Conservation (phyloP, 768 basidiomycete species). For the Macrolepiota albuminosa region DNA sequence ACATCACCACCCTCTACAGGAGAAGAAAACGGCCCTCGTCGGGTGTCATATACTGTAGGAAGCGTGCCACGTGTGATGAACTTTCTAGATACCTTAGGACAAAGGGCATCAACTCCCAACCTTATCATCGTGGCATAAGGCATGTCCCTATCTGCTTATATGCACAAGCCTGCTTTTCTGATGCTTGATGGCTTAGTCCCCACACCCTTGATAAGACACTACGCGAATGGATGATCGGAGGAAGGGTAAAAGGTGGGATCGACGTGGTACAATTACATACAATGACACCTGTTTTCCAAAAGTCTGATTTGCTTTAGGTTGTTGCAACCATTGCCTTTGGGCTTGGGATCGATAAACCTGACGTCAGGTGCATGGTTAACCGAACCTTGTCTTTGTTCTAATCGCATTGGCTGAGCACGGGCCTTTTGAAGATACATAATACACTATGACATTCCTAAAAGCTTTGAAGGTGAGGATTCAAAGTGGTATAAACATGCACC, state of each 20-base stretch:
- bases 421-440: slow-evolving; percentile 54
- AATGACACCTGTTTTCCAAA: background rate
- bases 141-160: slow-evolving; percentile 23
- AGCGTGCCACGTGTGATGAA: slow-evolving; percentile 59
- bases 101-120: slow-evolving; percentile 61
- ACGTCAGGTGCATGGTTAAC: slow-evolving; percentile 49
- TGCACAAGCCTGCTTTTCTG: background rate
- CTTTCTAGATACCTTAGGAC: slow-evolving; percentile 58
- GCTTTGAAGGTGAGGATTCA: slow-evolving; percentile 61
- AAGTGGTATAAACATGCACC: too few species aligned
- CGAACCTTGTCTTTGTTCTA: background rate
- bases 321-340: slow-evolving; percentile 84
- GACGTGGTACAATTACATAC: slow-evolving; percentile 49
- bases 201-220: slow-evolving; percentile 55
- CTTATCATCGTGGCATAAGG: slow-evolving; percentile 74
- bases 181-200: slow-evolving; percentile 26
- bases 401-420: background rate
- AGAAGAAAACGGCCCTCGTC: slow-evolving; percentile 56
- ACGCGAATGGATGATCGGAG: slow-evolving; percentile 51
- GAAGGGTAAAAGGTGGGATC: slow-evolving; percentile 45
- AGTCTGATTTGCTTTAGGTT: slow-evolving; percentile 35
- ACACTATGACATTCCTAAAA: slow-evolving; percentile 79
- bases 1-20: slow-evolving; percentile 57
- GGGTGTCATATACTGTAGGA: slow-evolving; percentile 80
- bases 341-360: slow-evolving; percentile 80